Evolutionary conservation across 2,329 filamentous ascomycete species (phyloP), one percentile per base, ranked within the genome.

Genomic region (Phialocephala sp.): DNA sequence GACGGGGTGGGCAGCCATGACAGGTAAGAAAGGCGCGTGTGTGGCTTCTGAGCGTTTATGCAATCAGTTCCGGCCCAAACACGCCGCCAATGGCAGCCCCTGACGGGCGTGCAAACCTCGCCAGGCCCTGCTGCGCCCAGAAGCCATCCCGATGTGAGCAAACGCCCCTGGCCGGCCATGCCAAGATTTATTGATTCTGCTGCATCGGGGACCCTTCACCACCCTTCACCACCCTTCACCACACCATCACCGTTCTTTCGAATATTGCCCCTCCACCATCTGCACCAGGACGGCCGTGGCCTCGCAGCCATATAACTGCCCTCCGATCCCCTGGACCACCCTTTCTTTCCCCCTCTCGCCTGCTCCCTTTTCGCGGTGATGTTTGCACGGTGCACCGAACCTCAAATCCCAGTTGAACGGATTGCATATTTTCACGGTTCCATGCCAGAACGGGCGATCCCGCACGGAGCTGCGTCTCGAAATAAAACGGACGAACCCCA

Each of bases 401-500:
- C 1, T 55, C 1, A 14, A 36, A 8, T 55, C 52, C 35, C 52
- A 55, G 35, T 55, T 55, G 52, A 55, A 55, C 52, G 35, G 35
- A 35, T 18, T 55, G 52, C 24, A 37, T 41, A 45, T 24, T 47
- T 35, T 27, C n/a, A 15, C 27, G 20, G 41, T 24, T 39, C 15
- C 58, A 20, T 36, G 14, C 22, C 27, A 22, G 43, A 59, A 27
- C 32, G 43, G 56, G 45, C 57, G 43, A 45, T 47, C 57, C 57
- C 56, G 60, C 47, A 55, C 60, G 60, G 60, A 45, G 22, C 56
- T 20, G 32, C 27, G 27, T 43, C 24, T 59, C 14, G 24, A 63
- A 39, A 22, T 36, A 64, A 54, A 41, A 52, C 56, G 60, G 57
- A 57, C 63, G 57, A 59, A 55, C 56, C 56, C 43, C 43, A n/a